Evolutionary conservation across 805 yeast species (phyloP), one percentile per base, ranked within the genome.

Genomic region (Pichia kluyveri): DNA sequence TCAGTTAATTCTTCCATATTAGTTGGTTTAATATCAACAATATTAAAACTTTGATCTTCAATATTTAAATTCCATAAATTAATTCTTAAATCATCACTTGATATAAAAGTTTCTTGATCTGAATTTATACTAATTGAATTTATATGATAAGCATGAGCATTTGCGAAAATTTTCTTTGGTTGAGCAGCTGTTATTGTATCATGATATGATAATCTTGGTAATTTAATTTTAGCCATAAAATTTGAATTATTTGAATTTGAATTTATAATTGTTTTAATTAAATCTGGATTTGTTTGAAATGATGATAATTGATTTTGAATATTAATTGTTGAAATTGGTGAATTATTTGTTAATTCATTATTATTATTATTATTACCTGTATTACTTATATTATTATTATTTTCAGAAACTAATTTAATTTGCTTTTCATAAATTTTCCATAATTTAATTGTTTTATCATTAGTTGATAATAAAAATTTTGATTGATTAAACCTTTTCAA

Each of bases 1-100:
- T 93, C 99, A 10, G 99, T 91, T 59, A 93, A 77, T 69, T 93
- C 99, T 71, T 93, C 99, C 99, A 93, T 95, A 67, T 89, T 89
- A 8, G 89, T 86, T 10, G 99, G 99, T 66, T 95, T 89, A 61
- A 93, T 93, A 69, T 93, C 99, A 50, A 93, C 98, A 55, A 93
- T 93, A 67, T 93, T 95, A 69, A 93, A 93, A 59, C 90, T 80
- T 69, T 91, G 96, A 67, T 91, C 96, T 19, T 96, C 88, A 57
- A 89, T 86, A 47, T 87, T 89, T 56, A 90, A 73, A 66, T 91
- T 90, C 99, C 99, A 93, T 55, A 93, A 71, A 66, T 93, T 93
- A 62, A 93, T 84, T 62, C 99, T 79, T 63, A 93, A 76, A 68
- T 93, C 99, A 69, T 93, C 99, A 43, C 95, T 82, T 48, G 88